These are phyloP conservation scores for Eimeria acervulina DNA, from an alignment of 169 alveolate species.

Conservation along the genomic window DNA sequence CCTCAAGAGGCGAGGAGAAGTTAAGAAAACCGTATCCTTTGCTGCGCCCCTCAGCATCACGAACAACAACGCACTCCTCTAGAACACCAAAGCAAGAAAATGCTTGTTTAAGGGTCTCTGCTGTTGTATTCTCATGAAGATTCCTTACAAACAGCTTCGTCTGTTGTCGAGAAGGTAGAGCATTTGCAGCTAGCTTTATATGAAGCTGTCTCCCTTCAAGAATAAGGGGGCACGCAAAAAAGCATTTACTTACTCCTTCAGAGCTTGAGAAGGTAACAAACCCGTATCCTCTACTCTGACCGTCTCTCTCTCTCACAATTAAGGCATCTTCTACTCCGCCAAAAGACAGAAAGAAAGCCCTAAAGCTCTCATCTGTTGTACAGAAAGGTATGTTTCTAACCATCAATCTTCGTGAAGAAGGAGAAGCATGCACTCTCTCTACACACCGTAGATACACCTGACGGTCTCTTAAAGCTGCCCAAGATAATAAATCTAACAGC, in stretches of 20 bases:
- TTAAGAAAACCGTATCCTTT: conserved; percentile 87
- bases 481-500: conserved; percentile 87
- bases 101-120: conserved; percentile 83
- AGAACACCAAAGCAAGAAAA: conserved; percentile 88
- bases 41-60: conserved; percentile 87
- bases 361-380: conserved; percentile 20
- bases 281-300: conserved; percentile 90
- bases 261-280: conserved; percentile 88
- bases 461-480: conserved; percentile 85
- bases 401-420: conserved; percentile 49
- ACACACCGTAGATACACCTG: conserved; percentile 86
- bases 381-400: conserved; percentile 25
- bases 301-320: conserved; percentile 89
- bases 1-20: conserved; percentile 86
- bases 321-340: conserved; percentile 81
- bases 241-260: conserved; percentile 86
- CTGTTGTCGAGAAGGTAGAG: conserved; percentile 82
- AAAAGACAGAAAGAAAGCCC: background rate
- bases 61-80: conserved; percentile 89
- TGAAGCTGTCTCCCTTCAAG: conserved; percentile 13
- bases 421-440: conserved; percentile 86
- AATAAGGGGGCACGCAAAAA: conserved; percentile 20
- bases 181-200: conserved; percentile 76
- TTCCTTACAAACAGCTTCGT: conserved; percentile 89
- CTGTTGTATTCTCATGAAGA: conserved; percentile 87